Percentiles rank a stretch among this genome's conserved stretches.
phyloP scores from a whole-genome alignment of 257 asterid species.

The Cynanchum wilfordii region DNA sequence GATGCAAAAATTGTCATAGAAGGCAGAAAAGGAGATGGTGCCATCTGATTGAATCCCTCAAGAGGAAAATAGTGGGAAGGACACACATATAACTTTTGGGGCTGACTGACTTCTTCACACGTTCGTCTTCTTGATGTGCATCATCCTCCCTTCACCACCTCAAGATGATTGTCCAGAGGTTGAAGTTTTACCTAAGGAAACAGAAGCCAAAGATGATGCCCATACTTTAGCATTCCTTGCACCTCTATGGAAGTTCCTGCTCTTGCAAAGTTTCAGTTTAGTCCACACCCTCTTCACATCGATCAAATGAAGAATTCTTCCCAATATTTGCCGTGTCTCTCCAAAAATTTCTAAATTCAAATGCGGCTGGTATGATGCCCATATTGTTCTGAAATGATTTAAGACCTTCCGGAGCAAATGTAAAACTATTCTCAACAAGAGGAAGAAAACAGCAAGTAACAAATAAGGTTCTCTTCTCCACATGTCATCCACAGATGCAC shows the following conservation, averaged over 20 bases:
- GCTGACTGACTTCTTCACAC: neutral
- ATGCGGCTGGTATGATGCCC: conserved; percentile 56
- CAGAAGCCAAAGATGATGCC: conserved; percentile 80
- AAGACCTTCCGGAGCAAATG: conserved; percentile 39
- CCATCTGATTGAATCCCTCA: neutral
- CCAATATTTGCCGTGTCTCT: conserved; percentile 55
- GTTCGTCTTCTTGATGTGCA: neutral
- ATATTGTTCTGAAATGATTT: conserved; percentile 34
- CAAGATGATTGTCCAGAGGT: conserved; percentile 39
- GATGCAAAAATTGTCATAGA: neutral
- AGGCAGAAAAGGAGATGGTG: neutral
- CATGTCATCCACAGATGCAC: conserved; percentile 16
- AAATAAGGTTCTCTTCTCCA: conserved; percentile 25
- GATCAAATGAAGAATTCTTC: conserved; percentile 47
- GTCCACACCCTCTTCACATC: conserved; percentile 60
- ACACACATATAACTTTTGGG: neutral
- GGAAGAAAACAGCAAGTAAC: conserved; percentile 35
- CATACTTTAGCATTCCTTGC: conserved; percentile 71
- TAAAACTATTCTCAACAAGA: conserved; percentile 37
- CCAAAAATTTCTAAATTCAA: conserved; percentile 51
- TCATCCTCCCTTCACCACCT: conserved; percentile 12
- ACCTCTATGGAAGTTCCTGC: conserved; percentile 56
- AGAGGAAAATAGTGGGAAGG: neutral
- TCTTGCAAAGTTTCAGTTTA: conserved; percentile 50
- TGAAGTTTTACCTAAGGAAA: conserved; percentile 56